A percentile compares a stretch with the other conserved stretches of the same genome.
Evolutionary conservation across 192 early-diverging fungal species (phyloP).

Genomic region (Mortierella antarctica): DNA sequence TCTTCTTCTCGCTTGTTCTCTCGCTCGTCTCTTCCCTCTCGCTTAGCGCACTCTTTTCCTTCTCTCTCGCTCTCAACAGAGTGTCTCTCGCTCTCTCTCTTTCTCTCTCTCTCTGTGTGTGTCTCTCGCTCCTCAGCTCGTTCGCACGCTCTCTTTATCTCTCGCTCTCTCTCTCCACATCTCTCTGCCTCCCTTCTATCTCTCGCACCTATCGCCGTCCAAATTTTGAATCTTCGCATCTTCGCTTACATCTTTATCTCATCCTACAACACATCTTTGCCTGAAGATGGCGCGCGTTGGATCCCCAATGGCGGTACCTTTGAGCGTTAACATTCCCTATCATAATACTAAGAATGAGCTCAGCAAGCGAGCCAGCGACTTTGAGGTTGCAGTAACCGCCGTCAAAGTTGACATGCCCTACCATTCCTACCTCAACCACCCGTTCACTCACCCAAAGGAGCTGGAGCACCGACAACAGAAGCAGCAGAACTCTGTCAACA

Average conservation of each 20-base stretch:
- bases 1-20: not conserved
- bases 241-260: not conserved
- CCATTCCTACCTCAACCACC: constrained; percentile 37
- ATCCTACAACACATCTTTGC: not conserved
- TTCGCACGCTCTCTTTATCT: too few species aligned
- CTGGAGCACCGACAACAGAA: not conserved
- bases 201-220: too few species aligned
- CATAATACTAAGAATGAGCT: too few species aligned
- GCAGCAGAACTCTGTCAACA: constrained; percentile 13
- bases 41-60: not conserved
- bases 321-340: too few species aligned
- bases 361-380: constrained; percentile 4
- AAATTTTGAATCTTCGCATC: not conserved
- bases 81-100: constrained; percentile 5
- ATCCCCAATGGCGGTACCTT: too few species aligned
- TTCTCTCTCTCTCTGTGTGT: constrained; percentile 3
- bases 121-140: not conserved
- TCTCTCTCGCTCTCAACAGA: not conserved
- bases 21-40: not conserved
- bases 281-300: not conserved
- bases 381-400: constrained; percentile 3
- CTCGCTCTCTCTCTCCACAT: not conserved
- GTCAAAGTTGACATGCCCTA: constrained; percentile 36
- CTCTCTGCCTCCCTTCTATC: not conserved
- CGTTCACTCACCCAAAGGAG: constrained; percentile 12